Conservation (phyloP, 2,329 filamentous ascomycete species). For the Dactylellina sp. region DNA sequence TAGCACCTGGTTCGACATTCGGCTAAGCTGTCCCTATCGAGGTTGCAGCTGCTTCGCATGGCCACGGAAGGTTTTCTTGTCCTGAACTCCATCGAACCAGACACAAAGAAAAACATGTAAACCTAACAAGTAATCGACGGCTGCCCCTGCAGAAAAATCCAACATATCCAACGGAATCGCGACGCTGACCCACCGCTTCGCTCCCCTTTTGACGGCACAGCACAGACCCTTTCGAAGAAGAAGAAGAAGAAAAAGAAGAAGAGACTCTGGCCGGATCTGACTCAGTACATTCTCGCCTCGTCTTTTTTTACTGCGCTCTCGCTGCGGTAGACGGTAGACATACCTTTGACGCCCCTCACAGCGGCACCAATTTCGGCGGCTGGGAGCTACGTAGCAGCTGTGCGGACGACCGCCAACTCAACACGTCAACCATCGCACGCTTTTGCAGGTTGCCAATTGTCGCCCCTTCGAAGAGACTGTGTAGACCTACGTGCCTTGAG, state of each 20-base stretch:
- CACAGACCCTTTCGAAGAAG: background rate
- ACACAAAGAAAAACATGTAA: conserved; percentile 3
- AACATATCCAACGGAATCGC: conserved; percentile 29
- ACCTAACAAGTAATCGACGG: conserved; percentile 11
- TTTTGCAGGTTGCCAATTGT: background rate
- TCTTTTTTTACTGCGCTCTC: conserved; percentile 3
- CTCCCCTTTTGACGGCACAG: background rate
- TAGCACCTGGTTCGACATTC: too few relatives aligned
- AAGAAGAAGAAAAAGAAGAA: background rate
- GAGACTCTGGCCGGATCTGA: background rate
- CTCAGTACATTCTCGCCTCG: conserved; percentile 8
- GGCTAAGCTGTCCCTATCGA: conserved; percentile 40
- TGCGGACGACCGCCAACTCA: conserved; percentile 2
- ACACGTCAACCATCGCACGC: conserved; percentile 4
- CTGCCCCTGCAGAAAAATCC: conserved; percentile 44
- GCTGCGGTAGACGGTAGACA: background rate
- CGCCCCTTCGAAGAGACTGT: too few relatives aligned
- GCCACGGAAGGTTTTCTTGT: conserved; percentile 30
- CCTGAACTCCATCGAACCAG: conserved; percentile 1
- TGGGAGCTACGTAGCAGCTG: too few relatives aligned
- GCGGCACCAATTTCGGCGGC: background rate
- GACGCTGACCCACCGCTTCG: background rate
- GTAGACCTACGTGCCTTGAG: too few relatives aligned
- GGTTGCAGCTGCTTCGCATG: conserved; percentile 34
- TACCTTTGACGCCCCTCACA: too few relatives aligned